These are phyloP conservation scores for Pseudopithomyces chartarum DNA, from an alignment of 2,329 filamentous ascomycete genomes.

Conservation along the genomic window DNA sequence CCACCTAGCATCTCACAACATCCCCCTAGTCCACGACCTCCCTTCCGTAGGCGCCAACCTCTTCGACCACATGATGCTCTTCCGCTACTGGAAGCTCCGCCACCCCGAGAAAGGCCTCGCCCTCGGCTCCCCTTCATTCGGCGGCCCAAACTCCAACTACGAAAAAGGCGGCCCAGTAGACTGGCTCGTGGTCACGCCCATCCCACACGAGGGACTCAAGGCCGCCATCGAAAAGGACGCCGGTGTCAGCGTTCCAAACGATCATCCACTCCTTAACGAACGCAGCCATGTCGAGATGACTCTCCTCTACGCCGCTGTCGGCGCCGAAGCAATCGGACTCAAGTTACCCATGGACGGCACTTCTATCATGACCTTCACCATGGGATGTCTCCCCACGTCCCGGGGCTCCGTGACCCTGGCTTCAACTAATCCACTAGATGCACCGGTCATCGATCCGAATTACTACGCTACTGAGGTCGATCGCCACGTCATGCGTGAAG, in stretches of 20 bases:
- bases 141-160: slow-evolving; percentile 15
- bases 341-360: slow-evolving; percentile 23
- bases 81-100: slow-evolving; percentile 31
- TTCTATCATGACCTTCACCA: slow-evolving; percentile 25
- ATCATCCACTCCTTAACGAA: slow-evolving; percentile 15
- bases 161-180: slow-evolving; percentile 29
- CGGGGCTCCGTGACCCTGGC: slow-evolving; percentile 57
- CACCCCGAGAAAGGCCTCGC: slow-evolving; percentile 27
- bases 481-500: slow-evolving; percentile 52
- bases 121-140: slow-evolving; percentile 24
- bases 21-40: slow-evolving; percentile 58
- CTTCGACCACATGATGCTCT: slow-evolving; percentile 57
- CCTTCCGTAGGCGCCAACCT: slow-evolving; percentile 67
- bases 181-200: slow-evolving; percentile 21
- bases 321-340: slow-evolving; percentile 17
- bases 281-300: slow-evolving; percentile 25
- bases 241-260: slow-evolving; percentile 9
- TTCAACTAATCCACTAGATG: slow-evolving; percentile 55
- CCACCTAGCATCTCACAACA: slow-evolving; percentile 58
- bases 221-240: slow-evolving; percentile 23
- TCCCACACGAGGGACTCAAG: slow-evolving; percentile 14
- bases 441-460: slow-evolving; percentile 60
- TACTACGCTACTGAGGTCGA: slow-evolving; percentile 57
- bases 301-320: slow-evolving; percentile 21
- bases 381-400: slow-evolving; percentile 34